Conservation (phyloP, 768 basidiomycete species). For the Pisolithus albus region DNA sequence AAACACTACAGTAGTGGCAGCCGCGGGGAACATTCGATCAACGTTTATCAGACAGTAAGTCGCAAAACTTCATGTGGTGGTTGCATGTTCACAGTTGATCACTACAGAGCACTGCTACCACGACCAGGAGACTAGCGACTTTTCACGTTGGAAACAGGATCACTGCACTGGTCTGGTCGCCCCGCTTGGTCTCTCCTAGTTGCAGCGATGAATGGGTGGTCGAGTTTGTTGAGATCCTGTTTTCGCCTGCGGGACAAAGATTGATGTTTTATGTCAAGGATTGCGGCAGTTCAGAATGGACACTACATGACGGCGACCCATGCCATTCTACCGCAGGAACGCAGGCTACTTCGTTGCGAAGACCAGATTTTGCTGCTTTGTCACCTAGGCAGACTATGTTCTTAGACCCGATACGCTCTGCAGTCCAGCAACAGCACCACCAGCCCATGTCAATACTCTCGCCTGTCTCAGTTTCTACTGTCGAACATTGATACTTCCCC, state of each 20-base stretch:
- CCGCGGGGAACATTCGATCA: constrained; percentile 67
- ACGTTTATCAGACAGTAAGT: constrained; percentile 60
- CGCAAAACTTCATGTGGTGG: constrained; percentile 2
- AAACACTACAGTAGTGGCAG: too few species aligned
- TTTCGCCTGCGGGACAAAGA: not conserved
- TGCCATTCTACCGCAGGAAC: too few species aligned
- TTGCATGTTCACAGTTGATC: not conserved
- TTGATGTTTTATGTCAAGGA: constrained; percentile 34
- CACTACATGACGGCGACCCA: too few species aligned
- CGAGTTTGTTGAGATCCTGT: constrained; percentile 43
- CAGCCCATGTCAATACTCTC: not conserved
- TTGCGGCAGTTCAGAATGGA: too few species aligned
- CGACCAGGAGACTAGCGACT: constrained; percentile 51
- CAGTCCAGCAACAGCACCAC: too few species aligned
- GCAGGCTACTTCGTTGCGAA: too few species aligned
- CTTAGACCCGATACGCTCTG: too few species aligned
- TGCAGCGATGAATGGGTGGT: constrained; percentile 59
- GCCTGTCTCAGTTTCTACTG: not conserved
- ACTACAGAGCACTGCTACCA: constrained; percentile 33
- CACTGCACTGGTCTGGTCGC: constrained; percentile 76
- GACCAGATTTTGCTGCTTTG: too few species aligned
- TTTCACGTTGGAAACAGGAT: constrained; percentile 68
- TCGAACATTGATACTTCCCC: constrained; percentile 7
- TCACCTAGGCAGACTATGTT: too few species aligned
- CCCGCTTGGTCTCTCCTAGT: constrained; percentile 60